Conservation (phyloP, 163 green algal species). For the Volvox carteri region DNA sequence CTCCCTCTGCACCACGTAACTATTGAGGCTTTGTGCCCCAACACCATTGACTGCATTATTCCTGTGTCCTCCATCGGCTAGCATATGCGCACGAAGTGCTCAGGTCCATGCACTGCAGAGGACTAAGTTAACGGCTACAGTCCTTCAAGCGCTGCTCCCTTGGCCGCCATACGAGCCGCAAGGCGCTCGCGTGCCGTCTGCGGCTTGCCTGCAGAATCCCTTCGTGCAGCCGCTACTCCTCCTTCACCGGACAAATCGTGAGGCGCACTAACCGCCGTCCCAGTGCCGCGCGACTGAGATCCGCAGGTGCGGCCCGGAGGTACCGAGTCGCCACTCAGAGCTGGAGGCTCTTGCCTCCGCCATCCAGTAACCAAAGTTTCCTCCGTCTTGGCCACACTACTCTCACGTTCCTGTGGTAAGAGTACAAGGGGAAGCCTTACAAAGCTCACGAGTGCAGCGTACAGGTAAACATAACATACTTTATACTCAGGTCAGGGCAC, state of each 20-base stretch:
- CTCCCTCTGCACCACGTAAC: no score
- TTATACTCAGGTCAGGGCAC: no score
- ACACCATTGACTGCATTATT: no score
- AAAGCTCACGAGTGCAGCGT: neutral
- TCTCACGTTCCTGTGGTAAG: neutral
- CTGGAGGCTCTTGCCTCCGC: neutral
- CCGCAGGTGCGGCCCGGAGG: neutral
- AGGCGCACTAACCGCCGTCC: neutral
- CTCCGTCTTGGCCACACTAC: neutral
- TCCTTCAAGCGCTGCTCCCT: neutral
- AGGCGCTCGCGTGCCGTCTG: slow-evolving; percentile 27
- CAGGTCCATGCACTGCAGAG: no score
- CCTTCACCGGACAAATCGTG: neutral
- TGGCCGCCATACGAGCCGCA: slow-evolving; percentile 32
- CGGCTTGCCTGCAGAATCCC: neutral
- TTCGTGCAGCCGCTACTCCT: neutral
- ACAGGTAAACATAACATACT: no score
- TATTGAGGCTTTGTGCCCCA: no score
- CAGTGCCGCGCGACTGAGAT: neutral
- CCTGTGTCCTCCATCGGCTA: no score
- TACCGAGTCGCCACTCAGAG: neutral
- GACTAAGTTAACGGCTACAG: neutral
- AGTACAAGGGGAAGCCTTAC: neutral
- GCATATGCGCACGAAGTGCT: no score
- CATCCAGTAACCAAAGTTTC: neutral